A percentile compares a stretch with the other conserved stretches of the same genome.
phyloP scores from a whole-genome alignment of 805 yeast species.

The Saccharomycopsis schoenii region DNA sequence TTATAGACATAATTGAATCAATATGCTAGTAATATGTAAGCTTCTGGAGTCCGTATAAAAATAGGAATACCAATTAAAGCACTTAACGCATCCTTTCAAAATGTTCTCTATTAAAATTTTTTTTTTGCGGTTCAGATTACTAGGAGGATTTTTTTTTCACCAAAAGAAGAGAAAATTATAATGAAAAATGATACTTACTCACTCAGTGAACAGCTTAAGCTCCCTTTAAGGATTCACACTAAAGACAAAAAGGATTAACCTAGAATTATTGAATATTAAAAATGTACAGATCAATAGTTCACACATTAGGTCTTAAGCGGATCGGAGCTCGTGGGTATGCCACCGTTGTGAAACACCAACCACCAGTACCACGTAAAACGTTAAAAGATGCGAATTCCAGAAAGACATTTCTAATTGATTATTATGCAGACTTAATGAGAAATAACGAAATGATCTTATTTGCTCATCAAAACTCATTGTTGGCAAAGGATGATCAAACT shows the following conservation, averaged over 20 bases:
- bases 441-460: slow-evolving; percentile 61
- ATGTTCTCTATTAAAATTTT: background rate
- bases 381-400: slow-evolving; percentile 60
- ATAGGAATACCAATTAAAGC: no score
- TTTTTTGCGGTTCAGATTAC: background rate
- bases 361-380: slow-evolving; percentile 30
- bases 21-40: no score
- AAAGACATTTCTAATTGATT: slow-evolving; percentile 78
- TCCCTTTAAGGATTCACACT: no score
- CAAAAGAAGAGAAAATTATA: background rate
- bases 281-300: background rate
- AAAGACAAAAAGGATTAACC: no score
- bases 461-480: slow-evolving; percentile 76
- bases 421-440: slow-evolving; percentile 63
- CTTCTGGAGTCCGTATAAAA: background rate
- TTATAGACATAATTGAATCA: no score
- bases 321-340: background rate
- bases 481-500: slow-evolving; percentile 54
- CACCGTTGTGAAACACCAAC: slow-evolving; percentile 6
- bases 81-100: no score
- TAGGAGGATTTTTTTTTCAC: background rate
- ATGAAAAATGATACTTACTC: background rate
- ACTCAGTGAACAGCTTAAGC: no score
- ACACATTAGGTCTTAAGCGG: background rate
- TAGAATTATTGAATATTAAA: background rate